Evolutionary conservation across 345 rosid species (phyloP), one percentile per base, ranked within the genome.

Genomic region (Aegle marmelos): DNA sequence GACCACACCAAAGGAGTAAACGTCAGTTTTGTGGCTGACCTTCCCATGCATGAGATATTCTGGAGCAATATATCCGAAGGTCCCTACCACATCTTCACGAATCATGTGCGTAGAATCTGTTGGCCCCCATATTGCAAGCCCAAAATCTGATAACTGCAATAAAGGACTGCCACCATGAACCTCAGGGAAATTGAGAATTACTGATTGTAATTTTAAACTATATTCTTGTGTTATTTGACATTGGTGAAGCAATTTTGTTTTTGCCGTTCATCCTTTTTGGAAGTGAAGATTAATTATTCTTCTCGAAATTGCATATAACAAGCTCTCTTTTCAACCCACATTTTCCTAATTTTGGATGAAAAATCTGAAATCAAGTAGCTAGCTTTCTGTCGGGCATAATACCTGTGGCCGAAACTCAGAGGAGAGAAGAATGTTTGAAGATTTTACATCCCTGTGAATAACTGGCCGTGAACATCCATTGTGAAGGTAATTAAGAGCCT

Each of bases 41-140:
- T 83, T 83, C 62, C 90, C 90, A 9, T 78, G 83, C 92, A 87
- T 85, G 70, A 89, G 78, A 75, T 87, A 89, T 36, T 89, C 92
- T 0, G 92, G 92, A 76, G 92, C 92, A 28, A 89, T 85, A 61
- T 89, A 89, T 28, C 92, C 92, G 6, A 89, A 89, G 34, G 90
- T 89, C 53, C 92, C 92, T 16, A 85, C 89, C 9, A 84, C 86
- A 57, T 79, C 83, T 34, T 69, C 72, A 11, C 72, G 79, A 17
- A 80, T 79, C 60, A 71, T 56, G 68, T 74, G 78, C 34, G 74
- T 68, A 59, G 88, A 76, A 73, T 81, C 74, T 45, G 72, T 76
- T 37, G 92, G 86, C 72, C 82, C 86, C 90, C 86, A 77, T 16
- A 89, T 84, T 11, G 92, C 90, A 54, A 89, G 84, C 30, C 90